These are phyloP conservation scores for Rutidosis leptorrhynchoides DNA, from an alignment of 129 eudicot genomes.

Conservation along the genomic window DNA sequence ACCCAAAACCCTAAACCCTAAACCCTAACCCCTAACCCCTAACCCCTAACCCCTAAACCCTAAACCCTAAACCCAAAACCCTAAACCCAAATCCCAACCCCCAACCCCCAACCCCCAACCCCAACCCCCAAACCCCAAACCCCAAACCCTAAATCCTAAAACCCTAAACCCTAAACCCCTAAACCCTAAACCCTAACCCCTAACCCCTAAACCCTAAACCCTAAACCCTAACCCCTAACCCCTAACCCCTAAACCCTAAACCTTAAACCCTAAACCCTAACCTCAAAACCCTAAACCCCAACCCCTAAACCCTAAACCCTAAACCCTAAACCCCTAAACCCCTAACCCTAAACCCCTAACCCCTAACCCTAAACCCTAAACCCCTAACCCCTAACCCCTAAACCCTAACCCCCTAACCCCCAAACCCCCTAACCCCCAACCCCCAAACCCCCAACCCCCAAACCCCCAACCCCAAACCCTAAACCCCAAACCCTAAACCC, in stretches of 20 bases:
- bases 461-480: not conserved
- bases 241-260: constrained; percentile 4
- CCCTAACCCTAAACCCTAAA: not conserved
- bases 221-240: constrained; percentile 11
- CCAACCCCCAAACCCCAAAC: constrained; percentile 8
- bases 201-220: constrained; percentile 6
- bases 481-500: constrained; percentile 4
- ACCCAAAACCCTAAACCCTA: constrained; percentile 3
- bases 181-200: constrained; percentile 14
- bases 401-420: constrained; percentile 2
- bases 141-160: not conserved
- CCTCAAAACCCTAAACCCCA: constrained; percentile 10
- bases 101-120: not conserved
- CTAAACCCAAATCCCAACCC: too few relatives aligned
- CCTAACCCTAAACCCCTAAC: not conserved
- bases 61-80: too few relatives aligned
- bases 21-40: constrained; percentile 1
- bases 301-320: constrained; percentile 11
- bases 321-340: constrained; percentile 7
- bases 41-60: too few relatives aligned
- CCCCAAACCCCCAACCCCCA: constrained; percentile 14
- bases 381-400: constrained; percentile 15
- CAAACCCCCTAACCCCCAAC: constrained; percentile 9
- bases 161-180: constrained; percentile 3
- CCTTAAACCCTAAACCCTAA: not conserved